Conservation (phyloP, 2,329 filamentous ascomycete genomes). For the Fusarium veterinarium region DNA sequence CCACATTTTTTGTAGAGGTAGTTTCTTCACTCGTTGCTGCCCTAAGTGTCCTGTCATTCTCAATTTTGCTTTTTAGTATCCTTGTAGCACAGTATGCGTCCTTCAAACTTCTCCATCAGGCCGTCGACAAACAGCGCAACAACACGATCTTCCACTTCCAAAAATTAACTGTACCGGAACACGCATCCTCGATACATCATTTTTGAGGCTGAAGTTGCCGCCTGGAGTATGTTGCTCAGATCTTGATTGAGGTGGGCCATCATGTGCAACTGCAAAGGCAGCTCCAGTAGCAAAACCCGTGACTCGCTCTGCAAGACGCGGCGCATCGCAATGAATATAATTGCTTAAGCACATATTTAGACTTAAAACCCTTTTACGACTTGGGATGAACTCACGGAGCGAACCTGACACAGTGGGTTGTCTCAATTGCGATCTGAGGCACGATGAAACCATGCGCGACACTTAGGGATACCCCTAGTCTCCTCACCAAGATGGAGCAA, state of each 20-base stretch:
- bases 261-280: not conserved
- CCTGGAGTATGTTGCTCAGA: accelerated
- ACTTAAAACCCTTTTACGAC: not conserved
- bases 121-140: not conserved
- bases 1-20: accelerated
- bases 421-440: not conserved
- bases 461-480: conserved; percentile 16
- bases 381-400: not conserved
- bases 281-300: accelerated
- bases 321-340: not conserved
- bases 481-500: not conserved
- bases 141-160: too few relatives aligned
- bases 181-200: accelerated
- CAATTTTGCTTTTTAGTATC: accelerated
- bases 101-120: not conserved
- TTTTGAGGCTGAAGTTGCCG: accelerated
- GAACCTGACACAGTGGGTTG: not conserved
- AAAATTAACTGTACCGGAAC: accelerated
- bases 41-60: accelerated
- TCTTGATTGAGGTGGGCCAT: not conserved
- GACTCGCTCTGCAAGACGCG: accelerated
- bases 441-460: conserved; percentile 19
- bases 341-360: not conserved
- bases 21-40: accelerated
- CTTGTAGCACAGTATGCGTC: not conserved